Evolutionary conservation across 2,329 filamentous ascomycete species (phyloP), one percentile per base, ranked within the genome.

Genomic region (Botrytis aclada): DNA sequence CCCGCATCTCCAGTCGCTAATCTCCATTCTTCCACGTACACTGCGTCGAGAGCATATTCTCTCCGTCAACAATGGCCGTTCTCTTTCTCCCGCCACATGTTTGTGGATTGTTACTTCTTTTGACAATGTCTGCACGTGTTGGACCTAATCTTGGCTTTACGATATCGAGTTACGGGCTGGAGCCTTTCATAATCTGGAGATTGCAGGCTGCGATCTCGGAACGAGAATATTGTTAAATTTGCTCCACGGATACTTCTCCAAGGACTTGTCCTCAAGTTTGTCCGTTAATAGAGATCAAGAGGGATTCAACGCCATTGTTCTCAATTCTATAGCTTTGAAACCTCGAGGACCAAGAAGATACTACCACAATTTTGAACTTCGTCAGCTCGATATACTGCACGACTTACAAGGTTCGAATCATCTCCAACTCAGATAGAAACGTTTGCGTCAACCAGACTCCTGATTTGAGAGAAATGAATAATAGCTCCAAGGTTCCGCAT

Each of bases 91-190:
- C 0, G 7, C 14, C 6, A 56, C 3, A 9, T 29, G 29, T 3
- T 8, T 56, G 14, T 18, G 14, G n/a, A 29, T 5, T 29, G 37
- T 37, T 6, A 37, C 6, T 5, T 37, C 14, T 43, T 43, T 43
- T 43, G 4, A 16, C 12, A 18, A 43, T 16, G 18, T 43, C 41
- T 45, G 6, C 9, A 45, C 20, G 43, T 45, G 20, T 20, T 20
- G 0, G 7, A 45, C 20, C 43, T 45, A 9, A 45, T 45, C 1
- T 9, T 32, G n/a, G n/a, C 25, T 56, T 56, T 18, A 29, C 2
- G n/a, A 56, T 3, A 8, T 9, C 0, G 1, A 56, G 0, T 29
- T 2, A 16, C 3, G 1, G 32, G 14, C n/a, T 56, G 0, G 7
- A 29, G 14, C 6, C 0, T 3, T 8, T 32, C 51, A n/a, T 4